Percentiles rank a stretch among this genome's conserved stretches.
Conservation (phyloP, 1,284 basidiomycete genomes). For the Cutaneotrichosporon spelunceum region DNA sequence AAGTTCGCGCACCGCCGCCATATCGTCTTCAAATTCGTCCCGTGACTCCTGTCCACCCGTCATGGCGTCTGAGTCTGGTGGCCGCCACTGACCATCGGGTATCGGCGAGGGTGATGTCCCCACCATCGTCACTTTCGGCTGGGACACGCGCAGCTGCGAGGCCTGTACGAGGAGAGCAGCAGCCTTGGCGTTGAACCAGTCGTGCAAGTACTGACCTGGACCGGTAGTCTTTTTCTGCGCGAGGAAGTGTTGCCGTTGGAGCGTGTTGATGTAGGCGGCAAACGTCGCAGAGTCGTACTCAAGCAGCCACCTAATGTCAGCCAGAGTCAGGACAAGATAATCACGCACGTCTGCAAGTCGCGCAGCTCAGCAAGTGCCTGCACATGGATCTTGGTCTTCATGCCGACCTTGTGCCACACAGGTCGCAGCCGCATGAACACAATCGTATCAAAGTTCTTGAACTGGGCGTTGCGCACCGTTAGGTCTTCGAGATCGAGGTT, state of each 20-base stretch:
- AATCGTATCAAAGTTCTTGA: constrained; percentile 85
- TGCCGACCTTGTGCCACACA: constrained; percentile 94
- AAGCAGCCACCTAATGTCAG: constrained; percentile 67
- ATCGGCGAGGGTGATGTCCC: constrained; percentile 67
- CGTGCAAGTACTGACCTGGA: constrained; percentile 43
- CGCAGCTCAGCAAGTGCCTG: constrained; percentile 82
- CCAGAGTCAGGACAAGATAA: neutral
- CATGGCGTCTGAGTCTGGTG: constrained; percentile 20
- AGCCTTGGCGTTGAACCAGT: constrained; percentile 58
- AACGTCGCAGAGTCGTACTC: constrained; percentile 90
- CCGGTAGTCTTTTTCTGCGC: constrained; percentile 43
- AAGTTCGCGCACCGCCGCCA: constrained; percentile 40
- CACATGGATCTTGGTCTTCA: constrained; percentile 86
- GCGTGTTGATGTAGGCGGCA: constrained; percentile 85
- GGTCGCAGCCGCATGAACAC: constrained; percentile 86
- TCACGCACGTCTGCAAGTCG: constrained; percentile 70
- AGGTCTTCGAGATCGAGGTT: constrained; percentile 93
- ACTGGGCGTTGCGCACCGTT: constrained; percentile 89
- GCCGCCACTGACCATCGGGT: constrained; percentile 30
- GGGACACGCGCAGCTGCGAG: constrained; percentile 43
- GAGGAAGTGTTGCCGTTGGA: constrained; percentile 53
- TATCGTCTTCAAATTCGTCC: constrained; percentile 43
- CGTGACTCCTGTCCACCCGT: constrained; percentile 23
- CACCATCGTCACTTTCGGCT: constrained; percentile 49
- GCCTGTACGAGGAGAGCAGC: constrained; percentile 75